Base-by-base conservation (phyloP, 2,329 filamentous ascomycete species). In the Chalaropsis thielavioides region DNA sequence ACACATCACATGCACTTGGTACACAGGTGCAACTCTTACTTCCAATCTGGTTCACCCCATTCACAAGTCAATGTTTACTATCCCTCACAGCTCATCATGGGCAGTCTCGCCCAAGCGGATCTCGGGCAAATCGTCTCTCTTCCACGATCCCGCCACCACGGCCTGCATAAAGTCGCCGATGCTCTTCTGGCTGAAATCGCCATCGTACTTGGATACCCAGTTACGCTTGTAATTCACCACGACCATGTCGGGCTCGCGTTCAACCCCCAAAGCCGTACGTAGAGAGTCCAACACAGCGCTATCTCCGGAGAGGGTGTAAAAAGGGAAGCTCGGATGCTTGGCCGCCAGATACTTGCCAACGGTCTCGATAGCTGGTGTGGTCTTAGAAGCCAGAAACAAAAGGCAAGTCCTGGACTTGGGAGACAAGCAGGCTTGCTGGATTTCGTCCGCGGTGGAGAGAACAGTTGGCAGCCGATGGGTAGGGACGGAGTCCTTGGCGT, bases 81-180 rank as follows among this genome's bases (percentile, higher is more conserved):
- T 31, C 24, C 17, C 27, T 38, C n/a, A 68, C 51, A 68, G 41
- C 54, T 66, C 61, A 71, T 71, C 13, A 76, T 71, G 19, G 75
- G 71, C 69, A 78, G 73, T 11, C 27, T 38, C 43, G 17, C 77
- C 76, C 40, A 87, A 72, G 54, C 89, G 71, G 1, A 79, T 81
- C 66, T 82, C 80, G 0, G 89, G 88, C 51, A 94, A 74, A 76
- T 86, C 89, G 71, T 85, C 81, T 80, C 92, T 96, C 67, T 81
- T 77, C 1, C 90, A 88, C 72, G 97, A 92, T 63, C 92, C 90
- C 79, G 99, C 81, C 44, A 90, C 86, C 68, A 97, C 90, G n/a
- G 83, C 81, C 71, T 99, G 94, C 67, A 99, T 83, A 90, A 92
- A 99, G 68, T 78, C 77, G 76, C 96, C 90, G 38, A 99, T 77